These are phyloP conservation scores for Acanthamoeba lenticulata DNA, from an alignment of 208 protist species.

Conservation along the genomic window DNA sequence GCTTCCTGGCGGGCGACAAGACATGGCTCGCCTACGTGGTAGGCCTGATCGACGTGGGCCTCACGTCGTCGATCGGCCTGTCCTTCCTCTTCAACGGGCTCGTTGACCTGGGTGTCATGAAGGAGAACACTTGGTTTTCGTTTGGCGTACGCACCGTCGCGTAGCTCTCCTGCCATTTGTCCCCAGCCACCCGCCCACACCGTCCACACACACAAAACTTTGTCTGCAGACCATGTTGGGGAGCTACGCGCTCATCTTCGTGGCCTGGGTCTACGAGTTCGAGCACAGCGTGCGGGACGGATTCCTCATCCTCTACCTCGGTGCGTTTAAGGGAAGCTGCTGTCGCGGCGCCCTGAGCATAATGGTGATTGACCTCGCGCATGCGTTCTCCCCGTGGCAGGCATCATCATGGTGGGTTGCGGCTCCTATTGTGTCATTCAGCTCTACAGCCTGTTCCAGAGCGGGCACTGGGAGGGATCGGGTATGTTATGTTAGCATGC, in stretches of 20 bases:
- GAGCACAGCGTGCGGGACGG: not conserved
- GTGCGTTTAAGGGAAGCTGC: no score
- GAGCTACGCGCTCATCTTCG: not conserved
- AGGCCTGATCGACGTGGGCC: not conserved
- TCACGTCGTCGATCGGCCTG: not conserved
- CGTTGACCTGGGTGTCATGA: constrained; percentile 29
- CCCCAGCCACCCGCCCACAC: not conserved
- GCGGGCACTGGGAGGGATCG: not conserved
- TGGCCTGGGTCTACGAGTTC: not conserved
- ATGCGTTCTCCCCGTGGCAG: not conserved
- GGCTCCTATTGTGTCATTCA: not conserved
- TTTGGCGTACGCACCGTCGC: not conserved
- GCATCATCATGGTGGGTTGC: not conserved
- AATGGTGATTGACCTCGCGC: not conserved
- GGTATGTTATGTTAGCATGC: not conserved
- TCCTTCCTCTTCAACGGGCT: constrained; percentile 27
- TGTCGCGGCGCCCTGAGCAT: no score
- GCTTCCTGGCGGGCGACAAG: not conserved
- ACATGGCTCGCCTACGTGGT: not conserved
- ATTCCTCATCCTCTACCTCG: not conserved
- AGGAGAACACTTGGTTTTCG: not conserved
- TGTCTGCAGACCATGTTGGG: not conserved
- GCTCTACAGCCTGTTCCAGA: not conserved
- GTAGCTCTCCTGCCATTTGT: not conserved
- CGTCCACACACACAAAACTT: not conserved